phyloP scores from a whole-genome alignment of 805 yeast genomes.

The Henningerozyma blattae region DNA sequence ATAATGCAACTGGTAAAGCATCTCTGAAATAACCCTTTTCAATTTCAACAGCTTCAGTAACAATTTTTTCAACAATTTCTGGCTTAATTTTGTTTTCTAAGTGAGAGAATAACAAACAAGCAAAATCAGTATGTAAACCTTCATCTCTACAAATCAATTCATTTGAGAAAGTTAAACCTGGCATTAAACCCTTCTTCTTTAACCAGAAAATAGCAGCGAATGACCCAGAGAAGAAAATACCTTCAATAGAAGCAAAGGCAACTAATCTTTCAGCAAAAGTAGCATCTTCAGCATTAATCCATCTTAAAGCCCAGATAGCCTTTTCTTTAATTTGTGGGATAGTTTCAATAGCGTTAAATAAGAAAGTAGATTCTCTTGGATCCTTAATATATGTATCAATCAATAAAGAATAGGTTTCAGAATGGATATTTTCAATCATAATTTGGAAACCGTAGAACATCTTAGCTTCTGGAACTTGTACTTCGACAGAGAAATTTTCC shows the following conservation, averaged over 20 bases:
- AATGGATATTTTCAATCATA: slow-evolving; percentile 98
- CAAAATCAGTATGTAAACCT: slow-evolving; percentile 97
- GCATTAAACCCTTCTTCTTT: slow-evolving; percentile 98
- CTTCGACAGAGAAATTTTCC: slow-evolving; percentile 94
- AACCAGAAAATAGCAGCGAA: slow-evolving; percentile 98
- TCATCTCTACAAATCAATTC: slow-evolving; percentile 97
- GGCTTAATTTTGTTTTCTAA: slow-evolving; percentile 78
- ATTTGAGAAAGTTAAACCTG: slow-evolving; percentile 95
- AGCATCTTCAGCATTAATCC: slow-evolving; percentile 85
- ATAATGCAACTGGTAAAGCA: slow-evolving; percentile 82
- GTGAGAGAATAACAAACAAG: slow-evolving; percentile 88
- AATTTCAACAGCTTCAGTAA: slow-evolving; percentile 88
- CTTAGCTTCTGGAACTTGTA: slow-evolving; percentile 93
- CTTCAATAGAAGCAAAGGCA: slow-evolving; percentile 98
- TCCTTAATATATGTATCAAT: slow-evolving; percentile 94
- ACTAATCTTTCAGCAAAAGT: slow-evolving; percentile 90
- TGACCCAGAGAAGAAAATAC: slow-evolving; percentile 96
- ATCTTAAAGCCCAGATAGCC: slow-evolving; percentile 98
- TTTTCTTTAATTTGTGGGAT: slow-evolving; percentile 93
- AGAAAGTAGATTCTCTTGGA: slow-evolving; percentile 78
- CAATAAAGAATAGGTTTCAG: slow-evolving; percentile 90
- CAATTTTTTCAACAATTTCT: slow-evolving; percentile 66
- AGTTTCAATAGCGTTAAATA: slow-evolving; percentile 91
- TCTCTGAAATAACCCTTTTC: slow-evolving; percentile 92
- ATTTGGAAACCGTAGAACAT: slow-evolving; percentile 98